Base-by-base conservation (phyloP, 495 filamentous ascomycete species). In the Viridothelium virens region DNA sequence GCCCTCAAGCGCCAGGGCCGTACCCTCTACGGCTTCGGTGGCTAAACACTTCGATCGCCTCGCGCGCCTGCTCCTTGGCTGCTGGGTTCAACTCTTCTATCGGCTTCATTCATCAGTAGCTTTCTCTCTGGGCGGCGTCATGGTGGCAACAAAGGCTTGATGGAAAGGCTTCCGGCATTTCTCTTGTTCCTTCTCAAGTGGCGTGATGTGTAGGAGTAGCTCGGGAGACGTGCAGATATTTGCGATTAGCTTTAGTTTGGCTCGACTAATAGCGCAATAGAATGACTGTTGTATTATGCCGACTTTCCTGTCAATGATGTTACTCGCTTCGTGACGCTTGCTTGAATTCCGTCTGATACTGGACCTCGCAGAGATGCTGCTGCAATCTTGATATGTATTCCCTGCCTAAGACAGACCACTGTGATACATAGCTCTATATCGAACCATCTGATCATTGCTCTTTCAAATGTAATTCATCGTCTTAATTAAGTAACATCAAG, bases 1-100 rank as follows among this genome's bases (percentile, higher is more conserved):
- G 91, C 91, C 63, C 85, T 97, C 73, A 94, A 95, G 86, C 86
- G 92, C 79, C 91, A 94, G 82, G 92, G 92, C 76, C 89, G 63
- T 2, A 53, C 68, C n/a, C 25, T 72, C 47, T 72, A 70, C 39
- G 68, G 53, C 36, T 59, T 59, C 4, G 53, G 53, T 59, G 53
- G 53, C 31, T 59, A 36, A 59, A 5, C 48, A 25, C 0, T 2
- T 53, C 18, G 16, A 5, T 53, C 5, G 5, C n/a, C 5, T 53
- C 18, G 16, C 48, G 11, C n/a, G 48, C 11, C 48, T 53, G 48
- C 11, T 25, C 12, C 12, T 11, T 5, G 12, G 18, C 18, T 14
- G 48, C 5, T 14, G 48, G 11, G 48, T 53, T 25, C 11, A n/a
- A 53, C 48, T n/a, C 18, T 25, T 9, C 48, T 53, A n/a, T 5